Evolutionary conservation across 768 basidiomycete species (phyloP).

Genomic region (Sporobolomyces roseus): DNA sequence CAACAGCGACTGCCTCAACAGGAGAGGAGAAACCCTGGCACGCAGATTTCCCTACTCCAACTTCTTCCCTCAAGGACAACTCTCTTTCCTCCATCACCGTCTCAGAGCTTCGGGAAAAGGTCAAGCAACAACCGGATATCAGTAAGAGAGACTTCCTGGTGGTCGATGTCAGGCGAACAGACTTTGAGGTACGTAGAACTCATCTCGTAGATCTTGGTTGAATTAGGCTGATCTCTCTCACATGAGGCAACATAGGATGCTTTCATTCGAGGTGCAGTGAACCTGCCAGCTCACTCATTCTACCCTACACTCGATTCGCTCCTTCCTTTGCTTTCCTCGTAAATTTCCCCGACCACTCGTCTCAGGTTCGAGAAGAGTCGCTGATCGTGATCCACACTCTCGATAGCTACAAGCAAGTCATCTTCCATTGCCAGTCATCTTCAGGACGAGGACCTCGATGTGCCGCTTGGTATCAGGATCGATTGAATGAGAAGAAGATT

Average conservation of each 20-base stretch:
- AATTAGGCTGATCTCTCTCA: background rate
- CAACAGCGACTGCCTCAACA: background rate
- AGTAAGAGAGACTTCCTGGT: conserved; percentile 46
- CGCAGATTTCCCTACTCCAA: conserved; percentile 15
- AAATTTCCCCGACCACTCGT: background rate
- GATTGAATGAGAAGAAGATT: conserved; percentile 11
- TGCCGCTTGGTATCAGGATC: conserved; percentile 44
- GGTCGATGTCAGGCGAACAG: conserved; percentile 51
- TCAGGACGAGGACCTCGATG: conserved; percentile 41
- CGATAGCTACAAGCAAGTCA: conserved; percentile 30
- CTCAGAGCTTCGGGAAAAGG: background rate
- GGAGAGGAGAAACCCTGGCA: conserved; percentile 16
- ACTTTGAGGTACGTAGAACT: conserved; percentile 49
- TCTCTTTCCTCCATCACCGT: conserved; percentile 1
- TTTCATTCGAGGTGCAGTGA: conserved; percentile 50
- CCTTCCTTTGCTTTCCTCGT: conserved; percentile 46
- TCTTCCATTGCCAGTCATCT: conserved; percentile 44
- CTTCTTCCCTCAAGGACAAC: background rate
- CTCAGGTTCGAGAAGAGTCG: background rate
- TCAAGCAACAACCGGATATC: background rate
- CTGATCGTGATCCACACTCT: background rate
- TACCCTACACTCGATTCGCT: conserved; percentile 50
- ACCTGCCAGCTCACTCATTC: conserved; percentile 55
- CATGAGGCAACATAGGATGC: background rate
- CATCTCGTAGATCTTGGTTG: background rate